Conservation (phyloP, 768 basidiomycete genomes). For the Lactifluus hygrophoroides region DNA sequence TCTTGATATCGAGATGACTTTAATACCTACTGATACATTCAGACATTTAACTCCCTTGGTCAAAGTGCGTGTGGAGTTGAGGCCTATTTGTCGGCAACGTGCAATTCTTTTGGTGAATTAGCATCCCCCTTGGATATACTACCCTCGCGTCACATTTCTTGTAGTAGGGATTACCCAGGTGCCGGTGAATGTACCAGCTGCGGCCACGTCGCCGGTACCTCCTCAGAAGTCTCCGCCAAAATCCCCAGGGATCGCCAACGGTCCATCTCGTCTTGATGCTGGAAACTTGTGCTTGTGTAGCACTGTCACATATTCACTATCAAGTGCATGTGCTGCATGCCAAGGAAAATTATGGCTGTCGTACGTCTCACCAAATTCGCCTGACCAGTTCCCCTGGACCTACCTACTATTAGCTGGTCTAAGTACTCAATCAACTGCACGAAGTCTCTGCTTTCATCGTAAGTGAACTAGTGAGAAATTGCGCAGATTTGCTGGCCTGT, state of each 20-base stretch:
- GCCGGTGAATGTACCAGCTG: too few species aligned
- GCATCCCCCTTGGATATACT: too few species aligned
- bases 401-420: background rate
- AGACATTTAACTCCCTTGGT: slow-evolving; percentile 2
- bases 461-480: background rate
- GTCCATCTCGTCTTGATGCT: too few species aligned
- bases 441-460: background rate
- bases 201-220: too few species aligned
- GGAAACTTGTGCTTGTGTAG: slow-evolving; percentile 7
- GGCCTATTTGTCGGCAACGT: background rate
- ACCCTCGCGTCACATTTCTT: too few species aligned
- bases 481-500: background rate
- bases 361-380: background rate
- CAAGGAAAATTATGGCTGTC: background rate
- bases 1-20: background rate
- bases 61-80: slow-evolving; percentile 7
- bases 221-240: too few species aligned
- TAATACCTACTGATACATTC: background rate
- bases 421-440: background rate
- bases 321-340: too few species aligned
- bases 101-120: slow-evolving; percentile 4
- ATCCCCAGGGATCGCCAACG: slow-evolving; percentile 1
- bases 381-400: background rate
- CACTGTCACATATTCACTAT: slow-evolving; percentile 1
- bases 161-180: too few species aligned